Percentiles rank a stretch among this genome's conserved stretches.
phyloP scores from a whole-genome alignment of 352 stramenopile species.

The Phytophthora chlamydospora region DNA sequence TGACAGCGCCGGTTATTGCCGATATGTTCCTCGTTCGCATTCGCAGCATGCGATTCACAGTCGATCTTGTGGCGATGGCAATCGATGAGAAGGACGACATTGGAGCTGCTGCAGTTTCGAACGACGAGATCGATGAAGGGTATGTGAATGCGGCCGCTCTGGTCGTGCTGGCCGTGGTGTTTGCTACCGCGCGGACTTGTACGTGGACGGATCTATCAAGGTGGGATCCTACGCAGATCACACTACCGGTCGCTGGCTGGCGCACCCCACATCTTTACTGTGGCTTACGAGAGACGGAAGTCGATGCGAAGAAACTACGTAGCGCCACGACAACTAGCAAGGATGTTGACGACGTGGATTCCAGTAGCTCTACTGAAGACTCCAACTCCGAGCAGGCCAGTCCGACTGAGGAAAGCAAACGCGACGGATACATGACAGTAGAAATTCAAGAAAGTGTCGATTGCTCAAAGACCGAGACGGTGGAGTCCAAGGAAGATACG shows the following conservation, averaged over 20 bases:
- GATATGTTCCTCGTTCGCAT: constrained; percentile 45
- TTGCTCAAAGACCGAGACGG: neutral
- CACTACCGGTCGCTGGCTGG: neutral
- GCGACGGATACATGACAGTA: constrained; percentile 2
- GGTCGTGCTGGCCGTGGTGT: neutral
- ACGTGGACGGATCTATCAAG: constrained; percentile 3
- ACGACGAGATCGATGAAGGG: constrained; percentile 3
- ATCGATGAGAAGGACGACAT: constrained; percentile 26
- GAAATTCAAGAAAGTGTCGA: neutral
- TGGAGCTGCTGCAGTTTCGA: constrained; percentile 11
- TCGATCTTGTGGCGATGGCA: constrained; percentile 42
- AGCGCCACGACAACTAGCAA: no score
- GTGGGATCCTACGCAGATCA: constrained; percentile 5
- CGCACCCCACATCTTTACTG: neutral
- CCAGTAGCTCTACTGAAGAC: no score
- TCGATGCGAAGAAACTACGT: neutral
- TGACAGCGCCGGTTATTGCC: constrained; percentile 29
- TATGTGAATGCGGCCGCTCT: constrained; percentile 1
- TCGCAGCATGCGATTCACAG: constrained; percentile 44
- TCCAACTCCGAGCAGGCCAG: no score
- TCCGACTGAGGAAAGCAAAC: neutral
- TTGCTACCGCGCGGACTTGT: constrained; percentile 8
- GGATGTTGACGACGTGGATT: no score
- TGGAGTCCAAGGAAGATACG: neutral
- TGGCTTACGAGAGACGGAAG: neutral